A percentile compares a stretch with the other conserved stretches of the same genome.
These are phyloP conservation scores for Protomyces pachydermus DNA, from an alignment of 1,139 yeast genomes.

Conservation along the genomic window DNA sequence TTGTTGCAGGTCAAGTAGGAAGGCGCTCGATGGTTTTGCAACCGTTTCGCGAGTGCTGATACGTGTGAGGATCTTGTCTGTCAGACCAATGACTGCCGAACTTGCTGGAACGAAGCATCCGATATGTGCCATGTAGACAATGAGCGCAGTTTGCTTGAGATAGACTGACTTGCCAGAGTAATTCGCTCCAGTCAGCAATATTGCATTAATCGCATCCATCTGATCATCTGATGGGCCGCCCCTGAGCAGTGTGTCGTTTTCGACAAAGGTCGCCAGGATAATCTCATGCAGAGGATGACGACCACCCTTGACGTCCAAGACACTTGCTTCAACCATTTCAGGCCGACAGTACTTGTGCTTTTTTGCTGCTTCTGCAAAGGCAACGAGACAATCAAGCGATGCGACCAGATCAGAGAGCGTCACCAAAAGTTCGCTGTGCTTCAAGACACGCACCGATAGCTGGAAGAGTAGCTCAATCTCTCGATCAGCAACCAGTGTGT, in stretches of 20 bases:
- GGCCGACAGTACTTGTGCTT: conserved; percentile 43
- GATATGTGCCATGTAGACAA: conserved; percentile 74
- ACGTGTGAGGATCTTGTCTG: conserved; percentile 87
- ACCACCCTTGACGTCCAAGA: conserved; percentile 37
- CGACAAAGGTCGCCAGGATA: conserved; percentile 40
- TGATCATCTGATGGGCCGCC: conserved; percentile 37
- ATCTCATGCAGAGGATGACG: conserved; percentile 46
- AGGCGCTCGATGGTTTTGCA: conserved; percentile 48
- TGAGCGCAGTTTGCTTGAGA: conserved; percentile 84
- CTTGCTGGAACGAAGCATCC: conserved; percentile 72
- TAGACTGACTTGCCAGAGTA: conserved; percentile 98
- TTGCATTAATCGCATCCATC: conserved; percentile 69
- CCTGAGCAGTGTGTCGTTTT: conserved; percentile 40
- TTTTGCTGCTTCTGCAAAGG: conserved; percentile 42
- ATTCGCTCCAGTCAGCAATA: conserved; percentile 91
- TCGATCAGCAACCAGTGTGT: conserved; percentile 40
- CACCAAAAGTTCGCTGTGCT: conserved; percentile 33
- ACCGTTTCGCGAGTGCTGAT: conserved; percentile 52
- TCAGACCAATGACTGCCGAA: conserved; percentile 68
- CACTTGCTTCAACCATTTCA: conserved; percentile 37
- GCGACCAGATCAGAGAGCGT: conserved; percentile 36
- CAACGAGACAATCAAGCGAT: conserved; percentile 42
- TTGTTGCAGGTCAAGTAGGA: conserved; percentile 97
- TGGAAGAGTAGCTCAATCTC: conserved; percentile 45
- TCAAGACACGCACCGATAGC: conserved; percentile 39